Evolutionary conservation across 1,139 yeast genomes (phyloP).

Genomic region (Geotrichum siamense): DNA sequence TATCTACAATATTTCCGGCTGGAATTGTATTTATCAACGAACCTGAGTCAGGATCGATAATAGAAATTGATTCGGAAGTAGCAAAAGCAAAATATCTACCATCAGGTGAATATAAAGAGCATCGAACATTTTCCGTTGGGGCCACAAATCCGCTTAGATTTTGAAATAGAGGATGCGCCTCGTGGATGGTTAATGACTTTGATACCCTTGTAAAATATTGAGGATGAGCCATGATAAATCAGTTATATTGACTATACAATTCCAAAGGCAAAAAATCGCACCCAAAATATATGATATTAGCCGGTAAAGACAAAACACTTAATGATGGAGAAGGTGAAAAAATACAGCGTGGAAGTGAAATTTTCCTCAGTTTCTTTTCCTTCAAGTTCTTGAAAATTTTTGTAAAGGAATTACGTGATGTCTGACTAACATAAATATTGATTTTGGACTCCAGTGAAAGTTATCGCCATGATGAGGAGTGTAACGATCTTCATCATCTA

Average conservation of each 20-base stretch:
- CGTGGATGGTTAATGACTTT: slow-evolving; percentile 51
- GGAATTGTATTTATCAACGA: slow-evolving; percentile 41
- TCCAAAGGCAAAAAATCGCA: not conserved
- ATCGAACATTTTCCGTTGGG: slow-evolving; percentile 31
- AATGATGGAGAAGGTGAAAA: too few species aligned
- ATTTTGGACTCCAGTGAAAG: too few species aligned
- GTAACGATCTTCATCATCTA: too few species aligned
- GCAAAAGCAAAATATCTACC: slow-evolving; percentile 46
- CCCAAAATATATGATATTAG: too few species aligned
- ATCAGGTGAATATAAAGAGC: slow-evolving; percentile 41
- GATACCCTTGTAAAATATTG: slow-evolving; percentile 49
- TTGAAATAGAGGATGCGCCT: slow-evolving; percentile 43
- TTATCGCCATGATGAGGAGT: too few species aligned
- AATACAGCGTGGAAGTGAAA: too few species aligned
- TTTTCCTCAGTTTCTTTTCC: too few species aligned
- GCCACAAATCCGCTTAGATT: slow-evolving; percentile 25
- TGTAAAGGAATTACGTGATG: too few species aligned
- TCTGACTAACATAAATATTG: too few species aligned
- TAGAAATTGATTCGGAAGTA: slow-evolving; percentile 43
- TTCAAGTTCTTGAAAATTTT: too few species aligned
- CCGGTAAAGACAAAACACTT: too few species aligned
- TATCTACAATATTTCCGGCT: slow-evolving; percentile 62
- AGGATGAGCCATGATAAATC: slow-evolving; percentile 7
- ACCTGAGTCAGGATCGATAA: slow-evolving; percentile 53
- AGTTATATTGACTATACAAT: too few species aligned